phyloP scores from a whole-genome alignment of 371 early-diverging fungal genomes.

The Furculomyces boomerangus region DNA sequence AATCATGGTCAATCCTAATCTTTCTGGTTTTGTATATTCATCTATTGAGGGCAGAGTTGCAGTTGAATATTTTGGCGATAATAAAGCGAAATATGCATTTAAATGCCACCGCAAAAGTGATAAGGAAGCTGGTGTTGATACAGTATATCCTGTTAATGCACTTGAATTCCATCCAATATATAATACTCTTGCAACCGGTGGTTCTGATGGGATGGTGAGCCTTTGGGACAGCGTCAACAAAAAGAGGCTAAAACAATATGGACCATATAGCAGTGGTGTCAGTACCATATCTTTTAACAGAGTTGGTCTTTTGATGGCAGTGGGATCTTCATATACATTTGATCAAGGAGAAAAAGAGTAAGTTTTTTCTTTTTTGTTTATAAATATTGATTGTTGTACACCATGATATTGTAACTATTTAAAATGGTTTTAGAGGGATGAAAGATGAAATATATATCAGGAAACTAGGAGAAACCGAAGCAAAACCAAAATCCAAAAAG shows the following conservation, averaged over 20 bases:
- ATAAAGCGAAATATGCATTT: conserved; percentile 74
- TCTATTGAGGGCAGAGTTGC: conserved; percentile 92
- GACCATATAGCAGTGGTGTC: conserved; percentile 67
- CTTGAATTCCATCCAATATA: conserved; percentile 81
- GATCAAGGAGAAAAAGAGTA: conserved; percentile 88
- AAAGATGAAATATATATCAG: conserved; percentile 65
- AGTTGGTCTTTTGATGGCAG: conserved; percentile 61
- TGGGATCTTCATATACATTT: conserved; percentile 81
- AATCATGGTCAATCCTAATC: conserved; percentile 64
- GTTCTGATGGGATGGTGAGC: conserved; percentile 79
- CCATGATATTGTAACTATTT: neutral
- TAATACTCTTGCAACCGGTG: conserved; percentile 90
- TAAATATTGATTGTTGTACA: neutral
- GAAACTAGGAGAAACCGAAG: conserved; percentile 43
- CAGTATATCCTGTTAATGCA: conserved; percentile 87
- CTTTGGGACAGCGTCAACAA: conserved; percentile 85
- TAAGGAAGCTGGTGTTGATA: conserved; percentile 46
- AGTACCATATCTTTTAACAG: conserved; percentile 60
- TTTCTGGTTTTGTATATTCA: conserved; percentile 61
- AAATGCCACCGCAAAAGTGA: conserved; percentile 77
- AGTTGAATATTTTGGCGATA: conserved; percentile 69
- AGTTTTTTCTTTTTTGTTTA: conserved; percentile 14
- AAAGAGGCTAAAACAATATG: conserved; percentile 66
- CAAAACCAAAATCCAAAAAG: conserved; percentile 16
- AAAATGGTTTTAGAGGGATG: neutral